Base-by-base conservation (phyloP, 495 filamentous ascomycete species). In the Penicillium dipodomyicola region DNA sequence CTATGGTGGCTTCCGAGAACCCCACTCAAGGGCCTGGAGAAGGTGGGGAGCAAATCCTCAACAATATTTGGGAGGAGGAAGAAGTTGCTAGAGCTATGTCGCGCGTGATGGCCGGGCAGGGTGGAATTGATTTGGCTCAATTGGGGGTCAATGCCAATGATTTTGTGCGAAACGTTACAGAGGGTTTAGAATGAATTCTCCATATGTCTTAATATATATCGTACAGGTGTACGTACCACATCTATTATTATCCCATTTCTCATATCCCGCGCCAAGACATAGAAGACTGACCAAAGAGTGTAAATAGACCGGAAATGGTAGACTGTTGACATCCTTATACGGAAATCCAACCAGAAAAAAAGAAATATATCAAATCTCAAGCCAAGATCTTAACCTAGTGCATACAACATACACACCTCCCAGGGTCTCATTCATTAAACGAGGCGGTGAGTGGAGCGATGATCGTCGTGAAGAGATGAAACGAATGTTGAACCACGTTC, bases 21-120 rank as follows among this genome's bases (percentile, higher is more conserved):
- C 61, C 60, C 49, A 61, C 54, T 69, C 61, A 61, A 45, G 48
- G 56, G 49, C 41, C 58, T 67, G 52, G 72, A 62, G 68, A 63
- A 57, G 55, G 72, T 17, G 40, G 45, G 45, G 45, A 48, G 27
- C 45, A 48, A 19, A 62, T 65, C 15, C 54, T 67, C 11, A 63
- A 65, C 22, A 74, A 71, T 48, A 67, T 79, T 54, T 79, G 77
- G 77, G 80, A 83, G 59, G 77, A 84, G 58, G 72, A 78, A 55
- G 81, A 84, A 61, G 82, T 86, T 42, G 72, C 79, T 62, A 72
- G 75, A 53, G 78, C 77, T 43, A 77, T 82, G 66, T 78, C 79
- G 39, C 63, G 64, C 50, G 77, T 72, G 32, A 71, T 83, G 72
- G 72, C 70, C 19, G 75, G 74, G 2, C 67, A 75, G 15, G 69